A percentile compares a stretch with the other conserved stretches of the same genome.
phyloP scores from a whole-genome alignment of 345 rosid species.

The Populus pruinosa region DNA sequence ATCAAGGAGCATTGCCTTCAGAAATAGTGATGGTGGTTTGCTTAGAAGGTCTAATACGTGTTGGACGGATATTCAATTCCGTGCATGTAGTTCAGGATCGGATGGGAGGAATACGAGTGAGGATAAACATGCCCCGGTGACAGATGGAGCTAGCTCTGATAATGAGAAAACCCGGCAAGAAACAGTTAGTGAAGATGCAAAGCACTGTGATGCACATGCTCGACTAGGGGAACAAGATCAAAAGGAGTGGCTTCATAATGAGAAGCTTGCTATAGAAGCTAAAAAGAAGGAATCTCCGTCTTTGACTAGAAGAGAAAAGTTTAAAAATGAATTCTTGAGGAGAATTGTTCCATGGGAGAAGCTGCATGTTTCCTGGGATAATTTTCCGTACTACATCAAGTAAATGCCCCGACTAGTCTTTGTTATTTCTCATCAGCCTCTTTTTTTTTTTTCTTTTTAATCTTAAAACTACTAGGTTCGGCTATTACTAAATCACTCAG shows the following conservation, averaged over 20 bases:
- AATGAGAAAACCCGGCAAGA: conserved; percentile 39
- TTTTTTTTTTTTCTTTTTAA: neutral
- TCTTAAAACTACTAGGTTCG: conserved; percentile 4
- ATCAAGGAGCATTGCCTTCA: conserved; percentile 18
- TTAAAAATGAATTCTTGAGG: conserved; percentile 69
- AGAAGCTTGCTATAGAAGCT: conserved; percentile 65
- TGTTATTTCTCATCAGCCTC: conserved; percentile 1
- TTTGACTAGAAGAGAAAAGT: conserved; percentile 65
- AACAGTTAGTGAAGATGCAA: conserved; percentile 28
- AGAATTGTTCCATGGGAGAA: conserved; percentile 92
- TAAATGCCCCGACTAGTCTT: conserved; percentile 34
- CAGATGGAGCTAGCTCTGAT: conserved; percentile 39
- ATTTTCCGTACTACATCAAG: conserved; percentile 89
- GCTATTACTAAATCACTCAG: conserved; percentile 2
- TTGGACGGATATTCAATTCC: conserved; percentile 37
- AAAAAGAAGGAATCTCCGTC: conserved; percentile 80
- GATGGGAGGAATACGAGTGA: conserved; percentile 82
- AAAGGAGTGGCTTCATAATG: conserved; percentile 84
- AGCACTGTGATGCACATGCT: conserved; percentile 51
- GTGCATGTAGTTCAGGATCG: conserved; percentile 72
- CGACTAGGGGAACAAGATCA: conserved; percentile 89
- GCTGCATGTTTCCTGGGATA: conserved; percentile 84
- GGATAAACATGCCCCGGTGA: conserved; percentile 50
- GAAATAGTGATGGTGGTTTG: conserved; percentile 20
- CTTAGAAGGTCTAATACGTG: conserved; percentile 20